Conservation (phyloP, 805 yeast genomes). For the Teunomyces panamensis region DNA sequence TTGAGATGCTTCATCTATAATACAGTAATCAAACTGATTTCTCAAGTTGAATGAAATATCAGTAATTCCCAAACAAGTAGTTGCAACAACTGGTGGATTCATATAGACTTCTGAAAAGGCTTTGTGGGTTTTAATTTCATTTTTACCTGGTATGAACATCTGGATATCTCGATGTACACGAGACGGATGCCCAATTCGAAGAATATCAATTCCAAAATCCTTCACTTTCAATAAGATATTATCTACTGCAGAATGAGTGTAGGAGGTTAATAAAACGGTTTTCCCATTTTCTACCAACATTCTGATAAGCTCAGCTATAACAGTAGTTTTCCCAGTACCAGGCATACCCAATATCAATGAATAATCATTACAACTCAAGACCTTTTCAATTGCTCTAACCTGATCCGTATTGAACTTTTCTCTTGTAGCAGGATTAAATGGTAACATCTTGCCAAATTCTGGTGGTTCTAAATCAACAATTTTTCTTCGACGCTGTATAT, state of each 20-base stretch:
- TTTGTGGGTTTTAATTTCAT: conserved; percentile 33
- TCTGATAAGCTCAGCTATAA: conserved; percentile 72
- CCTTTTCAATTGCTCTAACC: conserved; percentile 60
- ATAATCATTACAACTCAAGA: conserved; percentile 67
- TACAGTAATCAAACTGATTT: conserved; percentile 80
- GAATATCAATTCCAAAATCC: conserved; percentile 37
- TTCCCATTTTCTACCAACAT: conserved; percentile 58
- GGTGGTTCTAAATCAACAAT: conserved; percentile 58
- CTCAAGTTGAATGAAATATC: conserved; percentile 57
- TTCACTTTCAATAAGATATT: conserved; percentile 77
- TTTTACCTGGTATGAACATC: conserved; percentile 46
- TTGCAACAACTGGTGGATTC: conserved; percentile 74
- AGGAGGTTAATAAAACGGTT: conserved; percentile 74
- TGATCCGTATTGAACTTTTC: conserved; percentile 68
- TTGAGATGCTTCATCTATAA: conserved; percentile 95
- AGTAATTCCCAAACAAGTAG: conserved; percentile 78
- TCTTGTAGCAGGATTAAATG: conserved; percentile 13
- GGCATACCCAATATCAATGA: conserved; percentile 93
- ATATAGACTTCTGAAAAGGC: conserved; percentile 49
- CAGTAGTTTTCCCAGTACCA: conserved; percentile 94
- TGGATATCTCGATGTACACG: conserved; percentile 63
- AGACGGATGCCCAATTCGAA: conserved; percentile 63
- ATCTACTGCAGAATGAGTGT: conserved; percentile 95
- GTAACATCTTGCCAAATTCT: conserved; percentile 24
- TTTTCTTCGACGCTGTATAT: conserved; percentile 40